phyloP scores from a whole-genome alignment of 148 eudicot genomes.

The Dianthus caryophyllus region DNA sequence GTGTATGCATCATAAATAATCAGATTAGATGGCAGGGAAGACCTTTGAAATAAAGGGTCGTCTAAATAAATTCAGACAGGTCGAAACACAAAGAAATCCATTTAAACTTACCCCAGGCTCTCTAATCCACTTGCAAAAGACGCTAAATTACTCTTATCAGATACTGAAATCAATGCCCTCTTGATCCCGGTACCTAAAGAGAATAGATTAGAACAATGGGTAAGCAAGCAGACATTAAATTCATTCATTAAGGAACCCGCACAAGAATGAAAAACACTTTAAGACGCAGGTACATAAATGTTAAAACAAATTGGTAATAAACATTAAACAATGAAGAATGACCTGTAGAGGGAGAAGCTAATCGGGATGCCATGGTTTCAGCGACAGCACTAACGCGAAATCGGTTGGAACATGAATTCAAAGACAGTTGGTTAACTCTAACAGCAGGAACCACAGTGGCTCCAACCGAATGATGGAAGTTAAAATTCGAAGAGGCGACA shows the following conservation, averaged over 20 bases:
- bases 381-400: conserved; percentile 34
- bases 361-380: conserved; percentile 11
- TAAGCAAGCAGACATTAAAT: neutral
- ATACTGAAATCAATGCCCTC: conserved; percentile 77
- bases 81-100: neutral
- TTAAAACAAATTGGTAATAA: neutral
- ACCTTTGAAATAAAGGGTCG: no score
- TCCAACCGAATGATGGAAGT: conserved; percentile 23
- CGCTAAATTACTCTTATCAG: conserved; percentile 72
- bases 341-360: conserved; percentile 29
- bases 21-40: neutral
- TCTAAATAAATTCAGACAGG: no score
- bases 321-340: neutral
- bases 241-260: neutral
- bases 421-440: conserved; percentile 10
- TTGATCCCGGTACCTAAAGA: conserved; percentile 40
- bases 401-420: conserved; percentile 19
- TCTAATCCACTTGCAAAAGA: conserved; percentile 70
- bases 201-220: neutral
- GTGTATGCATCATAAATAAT: no score
- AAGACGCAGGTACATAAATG: neutral
- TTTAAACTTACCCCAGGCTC: conserved; percentile 65
- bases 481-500: conserved; percentile 9
- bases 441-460: neutral
- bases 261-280: neutral